A percentile compares a stretch with the other conserved stretches of the same genome.
Evolutionary conservation across 345 rosid genomes (phyloP).

Genomic region (Ceriops decandra): DNA sequence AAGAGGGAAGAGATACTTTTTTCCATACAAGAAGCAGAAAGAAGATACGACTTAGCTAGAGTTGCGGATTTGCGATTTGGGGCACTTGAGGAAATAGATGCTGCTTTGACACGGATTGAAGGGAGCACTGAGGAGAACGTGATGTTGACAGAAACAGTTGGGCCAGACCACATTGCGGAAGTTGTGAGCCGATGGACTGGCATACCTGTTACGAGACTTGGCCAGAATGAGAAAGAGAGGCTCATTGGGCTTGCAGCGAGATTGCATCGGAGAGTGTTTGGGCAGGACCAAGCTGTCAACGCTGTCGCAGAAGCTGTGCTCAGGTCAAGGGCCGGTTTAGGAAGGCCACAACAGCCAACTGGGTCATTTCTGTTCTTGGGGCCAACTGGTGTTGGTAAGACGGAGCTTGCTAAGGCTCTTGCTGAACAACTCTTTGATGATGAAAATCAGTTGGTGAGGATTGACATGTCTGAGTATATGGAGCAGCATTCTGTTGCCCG

Average conservation of each 20-base stretch:
- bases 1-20: conserved; percentile 73
- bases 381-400: conserved; percentile 96
- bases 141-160: conserved; percentile 82
- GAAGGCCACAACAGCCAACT: conserved; percentile 96
- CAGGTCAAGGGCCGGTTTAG: conserved; percentile 82
- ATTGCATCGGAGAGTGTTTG: conserved; percentile 79
- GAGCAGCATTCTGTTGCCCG: conserved; percentile 84
- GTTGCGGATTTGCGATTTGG: conserved; percentile 87
- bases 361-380: conserved; percentile 89
- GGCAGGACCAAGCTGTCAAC: conserved; percentile 71
- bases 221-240: conserved; percentile 80
- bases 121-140: conserved; percentile 55
- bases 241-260: conserved; percentile 73
- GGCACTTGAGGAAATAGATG: conserved; percentile 76
- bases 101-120: conserved; percentile 64
- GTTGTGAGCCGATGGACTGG: conserved; percentile 97
- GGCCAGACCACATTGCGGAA: conserved; percentile 87
- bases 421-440: conserved; percentile 91
- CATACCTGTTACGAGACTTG: conserved; percentile 83
- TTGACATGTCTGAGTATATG: conserved; percentile 89
- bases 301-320: conserved; percentile 86
- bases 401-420: conserved; percentile 89
- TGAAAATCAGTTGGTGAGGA: conserved; percentile 68
- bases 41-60: conserved; percentile 83
- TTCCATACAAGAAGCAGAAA: conserved; percentile 79